These are phyloP conservation scores for Ceratocystiopsis minuta DNA, from an alignment of 2,329 filamentous ascomycete species.

Conservation along the genomic window DNA sequence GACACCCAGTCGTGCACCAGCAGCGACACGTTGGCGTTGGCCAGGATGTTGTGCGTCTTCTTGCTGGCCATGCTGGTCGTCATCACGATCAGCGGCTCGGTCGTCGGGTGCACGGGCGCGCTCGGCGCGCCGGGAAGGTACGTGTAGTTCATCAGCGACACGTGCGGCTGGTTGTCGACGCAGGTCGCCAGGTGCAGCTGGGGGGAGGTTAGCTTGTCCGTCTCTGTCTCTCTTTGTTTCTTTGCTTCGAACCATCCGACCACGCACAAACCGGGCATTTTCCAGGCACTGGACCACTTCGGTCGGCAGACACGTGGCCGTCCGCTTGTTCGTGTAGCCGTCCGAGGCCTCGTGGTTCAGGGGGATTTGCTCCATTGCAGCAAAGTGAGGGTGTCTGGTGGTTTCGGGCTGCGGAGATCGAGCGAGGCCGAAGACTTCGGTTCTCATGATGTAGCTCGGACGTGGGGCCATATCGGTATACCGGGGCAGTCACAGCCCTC, in stretches of 20 bases:
- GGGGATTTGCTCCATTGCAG: slow-evolving; percentile 43
- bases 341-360: slow-evolving; percentile 61
- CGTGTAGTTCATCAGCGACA: slow-evolving; percentile 98
- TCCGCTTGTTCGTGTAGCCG: slow-evolving; percentile 51
- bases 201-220: slow-evolving; percentile 3
- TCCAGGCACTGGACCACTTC: slow-evolving; percentile 85
- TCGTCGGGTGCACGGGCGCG: slow-evolving; percentile 16
- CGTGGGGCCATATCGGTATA: too few species aligned
- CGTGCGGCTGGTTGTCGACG: slow-evolving; percentile 65
- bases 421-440: too few species aligned
- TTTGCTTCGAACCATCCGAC: background rate
- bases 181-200: slow-evolving; percentile 93
- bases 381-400: background rate
- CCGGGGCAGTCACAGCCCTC: too few species aligned
- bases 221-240: background rate
- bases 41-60: slow-evolving; percentile 64
- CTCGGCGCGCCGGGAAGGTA: slow-evolving; percentile 69
- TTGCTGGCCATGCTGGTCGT: slow-evolving; percentile 67
- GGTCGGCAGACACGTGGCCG: slow-evolving; percentile 51
- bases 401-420: too few species aligned
- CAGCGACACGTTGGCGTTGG: slow-evolving; percentile 75
- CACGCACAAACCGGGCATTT: slow-evolving; percentile 78
- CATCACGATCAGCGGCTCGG: slow-evolving; percentile 70
- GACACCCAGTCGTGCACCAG: slow-evolving; percentile 98
- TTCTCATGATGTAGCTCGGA: too few species aligned